phyloP scores from a whole-genome alignment of 176 grass and related monocot species.

The Musa beccarii region DNA sequence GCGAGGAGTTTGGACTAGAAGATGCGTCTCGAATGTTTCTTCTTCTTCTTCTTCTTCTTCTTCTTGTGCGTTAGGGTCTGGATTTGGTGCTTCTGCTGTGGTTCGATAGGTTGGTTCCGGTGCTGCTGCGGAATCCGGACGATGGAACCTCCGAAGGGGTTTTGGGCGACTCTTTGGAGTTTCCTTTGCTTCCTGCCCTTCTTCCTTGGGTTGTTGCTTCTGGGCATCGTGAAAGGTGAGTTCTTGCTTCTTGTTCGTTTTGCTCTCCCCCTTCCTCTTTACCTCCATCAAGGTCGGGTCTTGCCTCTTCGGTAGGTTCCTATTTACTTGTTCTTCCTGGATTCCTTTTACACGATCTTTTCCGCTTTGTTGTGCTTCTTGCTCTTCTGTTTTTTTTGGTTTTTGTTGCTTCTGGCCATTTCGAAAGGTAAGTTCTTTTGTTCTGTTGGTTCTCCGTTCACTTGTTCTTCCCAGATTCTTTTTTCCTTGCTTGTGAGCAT shows the following conservation, averaged over 20 bases:
- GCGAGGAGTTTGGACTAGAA: neutral
- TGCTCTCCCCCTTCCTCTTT: too few species aligned
- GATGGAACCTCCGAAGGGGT: slow-evolving; percentile 74
- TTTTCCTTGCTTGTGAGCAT: neutral
- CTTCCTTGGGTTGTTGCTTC: slow-evolving; percentile 68
- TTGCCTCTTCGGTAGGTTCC: too few species aligned
- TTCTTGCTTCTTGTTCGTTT: neutral
- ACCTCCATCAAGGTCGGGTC: too few species aligned
- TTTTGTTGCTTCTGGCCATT: slow-evolving; percentile 60
- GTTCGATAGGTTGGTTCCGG: neutral
- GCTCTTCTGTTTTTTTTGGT: slow-evolving; percentile 49
- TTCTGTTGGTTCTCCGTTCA: neutral
- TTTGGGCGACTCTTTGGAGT: slow-evolving; percentile 50
- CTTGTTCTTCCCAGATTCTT: neutral
- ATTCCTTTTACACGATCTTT: too few species aligned
- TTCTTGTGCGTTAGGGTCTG: neutral
- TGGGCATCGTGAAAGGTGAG: slow-evolving; percentile 81
- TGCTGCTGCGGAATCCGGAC: neutral
- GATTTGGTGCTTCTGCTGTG: neutral
- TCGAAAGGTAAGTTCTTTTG: slow-evolving; percentile 54
- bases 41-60: neutral
- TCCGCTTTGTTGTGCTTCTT: slow-evolving; percentile 35
- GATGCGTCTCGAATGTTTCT: neutral
- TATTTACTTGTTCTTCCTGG: too few species aligned
- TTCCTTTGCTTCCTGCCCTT: slow-evolving; percentile 85